phyloP scores from a whole-genome alignment of 768 basidiomycete genomes.

The Tylopilus felleus region DNA sequence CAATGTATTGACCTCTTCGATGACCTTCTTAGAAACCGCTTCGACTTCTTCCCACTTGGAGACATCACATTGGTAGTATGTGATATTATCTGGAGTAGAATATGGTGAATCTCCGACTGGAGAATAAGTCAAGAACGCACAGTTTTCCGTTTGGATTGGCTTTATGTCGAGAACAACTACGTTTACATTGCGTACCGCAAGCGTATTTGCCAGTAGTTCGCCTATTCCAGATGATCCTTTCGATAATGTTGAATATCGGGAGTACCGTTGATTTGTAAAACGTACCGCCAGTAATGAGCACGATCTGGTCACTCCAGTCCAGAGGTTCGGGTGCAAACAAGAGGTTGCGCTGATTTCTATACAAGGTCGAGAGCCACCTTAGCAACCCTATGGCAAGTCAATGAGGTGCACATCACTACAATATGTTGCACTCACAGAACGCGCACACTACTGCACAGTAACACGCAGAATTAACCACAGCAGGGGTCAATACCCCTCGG shows the following conservation, averaged over 20 bases:
- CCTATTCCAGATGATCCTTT: conserved; percentile 88
- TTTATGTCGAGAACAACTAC: conserved; percentile 87
- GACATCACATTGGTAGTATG: conserved; percentile 88
- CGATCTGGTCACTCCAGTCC: conserved; percentile 87
- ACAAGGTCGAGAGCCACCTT: conserved; percentile 67
- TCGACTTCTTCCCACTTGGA: conserved; percentile 86
- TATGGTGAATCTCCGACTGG: not conserved
- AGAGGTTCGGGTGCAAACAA: conserved; percentile 58
- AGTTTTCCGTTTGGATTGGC: conserved; percentile 71
- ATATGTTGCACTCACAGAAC: conserved; percentile 55
- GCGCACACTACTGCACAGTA: conserved; percentile 59
- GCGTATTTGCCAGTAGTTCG: conserved; percentile 80
- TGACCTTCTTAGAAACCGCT: conserved; percentile 64
- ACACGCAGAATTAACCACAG: conserved; percentile 46
- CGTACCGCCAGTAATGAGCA: conserved; percentile 88
- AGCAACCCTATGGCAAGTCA: conserved; percentile 49
- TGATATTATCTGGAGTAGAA: conserved; percentile 60
- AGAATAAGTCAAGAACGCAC: conserved; percentile 38
- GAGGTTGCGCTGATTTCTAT: conserved; percentile 69
- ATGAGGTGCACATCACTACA: not conserved
- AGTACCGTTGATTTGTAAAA: not conserved
- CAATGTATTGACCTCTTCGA: conserved; percentile 61
- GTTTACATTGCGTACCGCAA: conserved; percentile 76
- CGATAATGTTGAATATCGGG: not conserved
- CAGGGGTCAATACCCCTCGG: conserved; percentile 45